phyloP scores from a whole-genome alignment of 108 stramenopile genomes.

The Craspedostauros australis region DNA sequence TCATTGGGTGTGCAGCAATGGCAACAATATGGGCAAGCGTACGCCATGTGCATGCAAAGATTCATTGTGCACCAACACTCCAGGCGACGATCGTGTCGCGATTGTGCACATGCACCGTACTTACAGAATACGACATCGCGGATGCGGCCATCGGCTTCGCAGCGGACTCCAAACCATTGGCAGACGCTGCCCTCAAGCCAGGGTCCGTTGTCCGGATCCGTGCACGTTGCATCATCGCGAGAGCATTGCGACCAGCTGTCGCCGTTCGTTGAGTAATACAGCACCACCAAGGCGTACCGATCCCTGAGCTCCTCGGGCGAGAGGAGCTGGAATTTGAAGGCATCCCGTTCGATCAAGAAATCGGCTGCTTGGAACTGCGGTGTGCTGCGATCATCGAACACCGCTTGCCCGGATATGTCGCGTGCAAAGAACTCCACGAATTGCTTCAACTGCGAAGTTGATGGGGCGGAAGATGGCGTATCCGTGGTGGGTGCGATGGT shows the following conservation, averaged over 20 bases:
- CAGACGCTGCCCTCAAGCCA: conserved; percentile 25
- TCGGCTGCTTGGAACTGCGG: conserved; percentile 21
- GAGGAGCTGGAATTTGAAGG: conserved; percentile 6
- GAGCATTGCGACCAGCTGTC: conserved; percentile 17
- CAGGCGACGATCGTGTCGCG: no score
- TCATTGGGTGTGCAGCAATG: no score
- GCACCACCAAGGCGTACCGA: conserved; percentile 13
- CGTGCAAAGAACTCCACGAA: conserved; percentile 20
- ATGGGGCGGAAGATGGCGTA: not conserved
- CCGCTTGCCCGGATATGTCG: conserved; percentile 24
- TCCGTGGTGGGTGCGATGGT: conserved; percentile 13
- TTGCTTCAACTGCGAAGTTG: conserved; percentile 4
- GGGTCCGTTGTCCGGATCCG: not conserved
- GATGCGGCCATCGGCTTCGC: conserved; percentile 15
- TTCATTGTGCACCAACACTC: no score
- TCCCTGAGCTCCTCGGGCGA: conserved; percentile 6
- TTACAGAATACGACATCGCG: conserved; percentile 2
- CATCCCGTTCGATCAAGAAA: conserved; percentile 15
- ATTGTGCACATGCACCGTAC: conserved; percentile 28
- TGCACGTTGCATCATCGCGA: conserved; percentile 11
- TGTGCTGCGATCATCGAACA: conserved; percentile 17
- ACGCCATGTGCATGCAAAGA: no score
- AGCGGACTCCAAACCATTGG: conserved; percentile 15
- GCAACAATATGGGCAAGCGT: no score
- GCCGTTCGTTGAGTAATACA: conserved; percentile 26